phyloP scores from a whole-genome alignment of 2,329 filamentous ascomycete genomes.

The Fusarium succisae region DNA sequence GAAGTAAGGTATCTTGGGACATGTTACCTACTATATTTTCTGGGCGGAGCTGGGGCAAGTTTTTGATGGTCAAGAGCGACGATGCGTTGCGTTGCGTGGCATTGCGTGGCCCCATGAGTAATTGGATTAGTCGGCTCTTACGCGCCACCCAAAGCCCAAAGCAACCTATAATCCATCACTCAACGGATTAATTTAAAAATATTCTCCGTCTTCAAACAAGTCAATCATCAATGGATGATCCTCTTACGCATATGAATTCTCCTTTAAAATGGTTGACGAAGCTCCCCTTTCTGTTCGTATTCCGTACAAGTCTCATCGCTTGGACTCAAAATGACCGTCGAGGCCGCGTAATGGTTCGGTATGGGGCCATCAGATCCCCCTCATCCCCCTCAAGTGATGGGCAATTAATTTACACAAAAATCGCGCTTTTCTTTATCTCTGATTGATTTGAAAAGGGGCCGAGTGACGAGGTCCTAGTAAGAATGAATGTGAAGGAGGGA shows the following conservation, averaged over 20 bases:
- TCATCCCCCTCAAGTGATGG: constrained; percentile 13
- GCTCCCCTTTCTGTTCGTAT: not conserved
- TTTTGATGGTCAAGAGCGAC: constrained; percentile 17
- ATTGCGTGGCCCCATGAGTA: constrained; percentile 48
- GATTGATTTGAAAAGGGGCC: not conserved
- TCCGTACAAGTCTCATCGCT: constrained; percentile 13
- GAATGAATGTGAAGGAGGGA: not conserved
- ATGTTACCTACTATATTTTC: not conserved
- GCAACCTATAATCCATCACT: not conserved
- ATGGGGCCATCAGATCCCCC: constrained; percentile 15
- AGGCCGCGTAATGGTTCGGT: constrained; percentile 28
- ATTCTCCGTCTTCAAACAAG: not conserved
- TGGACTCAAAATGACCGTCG: constrained; percentile 6
- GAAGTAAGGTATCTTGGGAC: not conserved
- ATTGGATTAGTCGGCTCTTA: constrained; percentile 35
- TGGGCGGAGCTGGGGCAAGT: constrained; percentile 3
- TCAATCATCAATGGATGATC: not conserved
- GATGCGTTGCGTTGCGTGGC: constrained; percentile 26
- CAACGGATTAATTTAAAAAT: not conserved
- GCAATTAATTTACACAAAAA: constrained; percentile 3
- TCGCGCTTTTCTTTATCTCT: not conserved
- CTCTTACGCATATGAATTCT: not conserved
- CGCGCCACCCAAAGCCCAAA: constrained; percentile 32
- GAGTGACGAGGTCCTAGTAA: not conserved
- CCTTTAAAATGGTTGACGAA: not conserved